Conservation (phyloP, 768 basidiomycete genomes). For the Leccinum subgranulosum region DNA sequence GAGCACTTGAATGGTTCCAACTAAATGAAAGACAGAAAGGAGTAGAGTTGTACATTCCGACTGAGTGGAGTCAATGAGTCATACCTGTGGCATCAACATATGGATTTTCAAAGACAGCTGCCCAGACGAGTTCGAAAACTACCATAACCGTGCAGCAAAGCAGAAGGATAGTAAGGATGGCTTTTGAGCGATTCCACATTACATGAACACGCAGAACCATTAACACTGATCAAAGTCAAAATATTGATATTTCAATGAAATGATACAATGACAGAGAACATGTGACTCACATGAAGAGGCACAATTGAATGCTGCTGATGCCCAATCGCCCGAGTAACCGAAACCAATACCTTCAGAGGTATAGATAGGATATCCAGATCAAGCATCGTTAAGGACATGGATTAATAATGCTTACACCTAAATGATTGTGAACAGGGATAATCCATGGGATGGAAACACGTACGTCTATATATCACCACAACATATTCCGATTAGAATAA, state of each 20-base stretch:
- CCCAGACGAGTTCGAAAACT: not conserved
- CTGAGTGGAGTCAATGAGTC: not conserved
- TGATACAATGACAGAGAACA: not conserved
- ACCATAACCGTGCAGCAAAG: not conserved
- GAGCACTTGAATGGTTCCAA: too few relatives aligned
- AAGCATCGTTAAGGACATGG: not conserved
- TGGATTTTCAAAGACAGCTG: not conserved
- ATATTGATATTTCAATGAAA: not conserved
- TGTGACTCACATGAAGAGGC: not conserved
- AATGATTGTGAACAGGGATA: not conserved
- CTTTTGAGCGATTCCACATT: not conserved
- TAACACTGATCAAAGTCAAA: not conserved
- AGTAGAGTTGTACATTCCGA: not conserved
- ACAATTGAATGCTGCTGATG: not conserved
- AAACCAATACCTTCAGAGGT: not conserved
- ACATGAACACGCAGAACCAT: not conserved
- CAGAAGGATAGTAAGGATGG: not conserved
- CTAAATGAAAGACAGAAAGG: not conserved
- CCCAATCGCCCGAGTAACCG: not conserved
- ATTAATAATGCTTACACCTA: not conserved
- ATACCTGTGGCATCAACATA: not conserved
- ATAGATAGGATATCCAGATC: not conserved
- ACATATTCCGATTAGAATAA: not conserved
- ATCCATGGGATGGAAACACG: not conserved
- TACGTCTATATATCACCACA: not conserved